Evolutionary conservation across 1,139 yeast species (phyloP), one percentile per base, ranked within the genome.

Genomic region (Taphrina flavorubra): DNA sequence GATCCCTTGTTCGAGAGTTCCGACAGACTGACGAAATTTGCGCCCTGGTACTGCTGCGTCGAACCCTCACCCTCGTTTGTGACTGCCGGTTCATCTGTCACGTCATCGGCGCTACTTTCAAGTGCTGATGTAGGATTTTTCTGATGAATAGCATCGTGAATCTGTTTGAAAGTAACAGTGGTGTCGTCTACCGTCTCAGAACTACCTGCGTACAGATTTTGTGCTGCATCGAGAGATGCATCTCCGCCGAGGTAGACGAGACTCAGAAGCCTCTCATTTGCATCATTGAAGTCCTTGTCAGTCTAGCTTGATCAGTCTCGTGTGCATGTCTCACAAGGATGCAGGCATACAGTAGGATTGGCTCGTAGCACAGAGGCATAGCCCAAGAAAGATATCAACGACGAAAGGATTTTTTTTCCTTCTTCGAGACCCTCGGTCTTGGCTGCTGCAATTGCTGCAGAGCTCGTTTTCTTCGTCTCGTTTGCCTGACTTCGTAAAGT

Each of bases 211-310:
- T 65, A 71, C 61, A 79, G 74, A 65, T 74, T 74, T 42, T 72
- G 76, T n/a, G 77, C 75, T n/a, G 78, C 77, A 18, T 70, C 75
- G 16, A 78, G 71, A 1, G 80, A 74, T 0, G 73, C 68, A 11
- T 77, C 79, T 55, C 78, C 78, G 13, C 80, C 81, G 11, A 70
- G 69, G 68, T 79, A 79, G 20, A 79, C 74, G 59, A 71, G 65
- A 51, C 74, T 75, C 65, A 79, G 72, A 65, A 79, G 71, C 47
- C 71, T 71, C 70, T 78, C 80, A 44, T 78, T 73, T 4, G 79
- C 80, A n/a, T 72, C 72, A 7, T 74, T 75, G 67, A 25, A 63
- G 14, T 53, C 61, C 36, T 63, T 46, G 61, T 63, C 67, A 44
- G 14, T 55, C 62, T 58, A 58, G 49, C 37, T 65, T 72, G 8